Conservation (phyloP, 108 stramenopile species). For the Schizochytrium sp. region DNA sequence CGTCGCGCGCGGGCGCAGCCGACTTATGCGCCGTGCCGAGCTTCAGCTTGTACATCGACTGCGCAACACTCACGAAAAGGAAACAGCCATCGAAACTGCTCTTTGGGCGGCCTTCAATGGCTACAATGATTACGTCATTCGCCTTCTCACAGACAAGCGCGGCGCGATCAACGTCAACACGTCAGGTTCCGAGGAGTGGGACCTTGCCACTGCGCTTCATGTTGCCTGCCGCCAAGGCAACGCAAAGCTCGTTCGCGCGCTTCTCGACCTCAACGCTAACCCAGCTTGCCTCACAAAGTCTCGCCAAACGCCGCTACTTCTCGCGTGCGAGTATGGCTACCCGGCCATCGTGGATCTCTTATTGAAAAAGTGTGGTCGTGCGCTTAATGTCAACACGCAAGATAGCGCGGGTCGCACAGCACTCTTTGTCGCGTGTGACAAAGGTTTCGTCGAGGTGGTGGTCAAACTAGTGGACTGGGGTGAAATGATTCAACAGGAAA, state of each 20-base stretch:
- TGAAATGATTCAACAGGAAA: slow-evolving; percentile 8
- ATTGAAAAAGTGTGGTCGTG: neutral
- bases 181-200: neutral
- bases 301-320: neutral
- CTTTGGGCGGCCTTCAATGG: slow-evolving; percentile 7
- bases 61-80: slow-evolving; percentile 13
- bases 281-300: neutral
- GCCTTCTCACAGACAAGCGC: neutral
- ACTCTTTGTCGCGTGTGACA: neutral
- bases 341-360: neutral
- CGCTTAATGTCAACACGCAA: neutral
- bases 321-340: neutral
- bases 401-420: neutral
- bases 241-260: neutral
- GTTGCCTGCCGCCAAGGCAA: slow-evolving; percentile 3
- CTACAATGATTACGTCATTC: neutral
- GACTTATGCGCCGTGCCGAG: neutral
- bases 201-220: neutral
- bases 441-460: neutral
- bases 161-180: neutral
- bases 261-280: neutral
- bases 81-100: slow-evolving; percentile 1
- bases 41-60: neutral
- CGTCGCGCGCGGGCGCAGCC: neutral
- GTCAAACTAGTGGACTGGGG: neutral